Evolutionary conservation across 1,139 yeast genomes (phyloP).

Genomic region (Scheffersomyces illinoinensis): DNA sequence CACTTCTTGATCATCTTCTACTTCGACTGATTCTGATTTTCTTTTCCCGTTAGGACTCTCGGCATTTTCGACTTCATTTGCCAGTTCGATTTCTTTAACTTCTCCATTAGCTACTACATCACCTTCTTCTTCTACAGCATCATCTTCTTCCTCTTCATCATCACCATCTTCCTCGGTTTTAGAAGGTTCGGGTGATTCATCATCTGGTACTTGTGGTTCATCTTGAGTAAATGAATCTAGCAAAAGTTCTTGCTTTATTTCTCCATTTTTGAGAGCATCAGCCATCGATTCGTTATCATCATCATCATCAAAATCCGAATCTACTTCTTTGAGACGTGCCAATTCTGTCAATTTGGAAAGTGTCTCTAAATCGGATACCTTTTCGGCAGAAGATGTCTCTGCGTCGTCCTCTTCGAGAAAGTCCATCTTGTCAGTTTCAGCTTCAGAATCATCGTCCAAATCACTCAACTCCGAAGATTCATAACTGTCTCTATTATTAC

Average conservation of each 20-base stretch:
- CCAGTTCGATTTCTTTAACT: constrained; percentile 26
- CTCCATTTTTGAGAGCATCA: constrained; percentile 12
- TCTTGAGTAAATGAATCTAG: constrained; percentile 1
- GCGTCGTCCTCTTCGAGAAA: constrained; percentile 37
- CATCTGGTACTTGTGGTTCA: constrained; percentile 8
- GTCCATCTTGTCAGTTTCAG: constrained; percentile 79
- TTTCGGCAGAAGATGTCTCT: constrained; percentile 17
- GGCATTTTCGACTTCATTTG: neutral
- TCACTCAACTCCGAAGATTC: constrained; percentile 56
- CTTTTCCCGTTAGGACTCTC: neutral
- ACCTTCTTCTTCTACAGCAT: constrained; percentile 10
- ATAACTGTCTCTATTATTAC: constrained; percentile 21
- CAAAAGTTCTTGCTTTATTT: constrained; percentile 1
- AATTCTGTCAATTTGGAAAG: constrained; percentile 42
- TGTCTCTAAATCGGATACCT: constrained; percentile 39
- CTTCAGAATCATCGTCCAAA: constrained; percentile 70
- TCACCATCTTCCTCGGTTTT: constrained; percentile 3
- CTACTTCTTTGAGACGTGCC: constrained; percentile 42
- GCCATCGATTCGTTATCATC: constrained; percentile 6
- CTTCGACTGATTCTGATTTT: neutral
- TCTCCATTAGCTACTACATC: constrained; percentile 15
- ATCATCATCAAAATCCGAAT: constrained; percentile 25
- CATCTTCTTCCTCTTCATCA: constrained; percentile 6
- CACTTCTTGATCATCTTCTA: neutral
- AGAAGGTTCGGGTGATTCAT: constrained; percentile 5